These are phyloP conservation scores for Aspergillus intermedius DNA, from an alignment of 2,329 filamentous ascomycete species.

Conservation along the genomic window DNA sequence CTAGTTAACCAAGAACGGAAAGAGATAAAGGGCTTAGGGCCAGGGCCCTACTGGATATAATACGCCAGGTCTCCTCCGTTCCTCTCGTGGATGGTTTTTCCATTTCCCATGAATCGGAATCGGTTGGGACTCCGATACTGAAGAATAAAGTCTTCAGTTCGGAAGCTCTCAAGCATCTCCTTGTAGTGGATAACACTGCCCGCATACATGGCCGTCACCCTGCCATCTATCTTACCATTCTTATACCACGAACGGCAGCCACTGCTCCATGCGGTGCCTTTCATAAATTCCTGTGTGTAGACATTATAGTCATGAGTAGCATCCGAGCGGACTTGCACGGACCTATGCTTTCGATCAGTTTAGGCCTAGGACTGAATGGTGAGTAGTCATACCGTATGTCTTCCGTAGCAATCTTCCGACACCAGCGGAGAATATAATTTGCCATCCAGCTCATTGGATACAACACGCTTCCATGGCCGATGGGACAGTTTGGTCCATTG, in stretches of 20 bases:
- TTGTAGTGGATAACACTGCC: constrained; percentile 12
- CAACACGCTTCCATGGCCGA: constrained; percentile 22
- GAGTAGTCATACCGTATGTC: constrained; percentile 20
- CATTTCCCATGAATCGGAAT: constrained; percentile 15
- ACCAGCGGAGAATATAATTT: constrained; percentile 24
- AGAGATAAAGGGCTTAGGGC: background rate
- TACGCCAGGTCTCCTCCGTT: constrained; percentile 21
- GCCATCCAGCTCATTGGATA: constrained; percentile 13
- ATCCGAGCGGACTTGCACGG: constrained; percentile 19
- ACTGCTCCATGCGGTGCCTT: constrained; percentile 23
- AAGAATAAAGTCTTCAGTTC: constrained; percentile 17
- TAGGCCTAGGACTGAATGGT: background rate
- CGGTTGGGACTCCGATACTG: constrained; percentile 12
- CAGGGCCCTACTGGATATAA: background rate
- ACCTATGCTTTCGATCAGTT: constrained; percentile 5
- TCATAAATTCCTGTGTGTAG: constrained; percentile 27
- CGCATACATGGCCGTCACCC: constrained; percentile 11
- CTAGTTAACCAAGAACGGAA: background rate
- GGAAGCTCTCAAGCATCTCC: constrained; percentile 11
- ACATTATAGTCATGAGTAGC: constrained; percentile 29
- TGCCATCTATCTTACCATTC: constrained; percentile 16
- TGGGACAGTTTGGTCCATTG: constrained; percentile 22
- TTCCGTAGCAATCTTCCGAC: constrained; percentile 26
- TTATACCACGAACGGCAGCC: constrained; percentile 27
- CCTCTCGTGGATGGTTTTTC: constrained; percentile 27